phyloP scores from a whole-genome alignment of 768 basidiomycete species.

The Tulasnella sp. region DNA sequence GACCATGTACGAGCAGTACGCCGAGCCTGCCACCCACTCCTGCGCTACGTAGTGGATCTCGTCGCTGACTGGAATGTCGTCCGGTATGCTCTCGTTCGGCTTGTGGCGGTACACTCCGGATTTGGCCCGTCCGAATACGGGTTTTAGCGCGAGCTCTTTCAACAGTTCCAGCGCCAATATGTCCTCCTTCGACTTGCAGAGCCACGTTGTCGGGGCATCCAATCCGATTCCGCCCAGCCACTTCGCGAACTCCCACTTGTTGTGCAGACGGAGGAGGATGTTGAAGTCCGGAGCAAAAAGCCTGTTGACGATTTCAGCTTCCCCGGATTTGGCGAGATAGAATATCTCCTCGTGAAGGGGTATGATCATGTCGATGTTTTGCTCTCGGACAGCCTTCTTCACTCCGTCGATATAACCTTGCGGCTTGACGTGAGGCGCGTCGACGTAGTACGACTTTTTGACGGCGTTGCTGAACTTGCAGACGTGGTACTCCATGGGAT shows the following conservation, averaged over 20 bases:
- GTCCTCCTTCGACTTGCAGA: conserved; percentile 5
- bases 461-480: conserved; percentile 13
- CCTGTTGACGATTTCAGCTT: not conserved
- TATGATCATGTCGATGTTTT: conserved; percentile 9
- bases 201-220: not conserved
- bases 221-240: not conserved
- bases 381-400: not conserved
- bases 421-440: conserved; percentile 4
- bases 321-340: conserved; percentile 1
- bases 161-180: not conserved
- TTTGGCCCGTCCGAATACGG: conserved; percentile 9
- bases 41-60: conserved; percentile 7
- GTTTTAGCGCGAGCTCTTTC: conserved; percentile 12
- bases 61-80: conserved; percentile 3
- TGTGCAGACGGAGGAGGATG: conserved; percentile 4
- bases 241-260: conserved; percentile 8
- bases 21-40: conserved; percentile 3
- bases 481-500: conserved; percentile 13
- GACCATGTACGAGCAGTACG: conserved; percentile 8
- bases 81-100: not conserved
- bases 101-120: conserved; percentile 7
- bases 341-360: conserved; percentile 13
- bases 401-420: conserved; percentile 9
- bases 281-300: conserved; percentile 8
- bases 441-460: conserved; percentile 11